Base-by-base conservation (phyloP, 176 grass and related monocot species). In the Poa annua region DNA sequence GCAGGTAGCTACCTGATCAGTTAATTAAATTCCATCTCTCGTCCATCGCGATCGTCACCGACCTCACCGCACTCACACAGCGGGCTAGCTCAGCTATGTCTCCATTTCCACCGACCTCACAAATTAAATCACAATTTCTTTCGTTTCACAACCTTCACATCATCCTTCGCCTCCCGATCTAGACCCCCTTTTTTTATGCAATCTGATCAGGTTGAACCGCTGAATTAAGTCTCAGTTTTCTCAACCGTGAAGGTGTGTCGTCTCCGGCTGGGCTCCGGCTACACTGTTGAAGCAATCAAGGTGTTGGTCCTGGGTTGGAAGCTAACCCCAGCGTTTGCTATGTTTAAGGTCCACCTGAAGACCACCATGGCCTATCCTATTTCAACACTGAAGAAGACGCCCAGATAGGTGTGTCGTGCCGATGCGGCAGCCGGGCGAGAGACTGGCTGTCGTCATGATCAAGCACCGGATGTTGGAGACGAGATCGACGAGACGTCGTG, bases 381-480 rank as follows among this genome's bases (percentile, higher is more conserved):
- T 36, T 36, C 35, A 36, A 36, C 35, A 36, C 5, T 36, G 35
- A 5, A 36, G 35, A 5, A 36, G 35, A 36, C 35, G 35, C 35
- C 35, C 35, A 41, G 41, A 60, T 7, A 35, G 11, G 50, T 51
- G 29, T 38, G 75, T 55, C n/a, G 68, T 19, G 19, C 20, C 60
- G 52, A 7, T 11, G 17, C 39, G 8, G 41, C 1, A 55, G 57
- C 57, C 11, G 57, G 34, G 3, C 15, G 35, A 36, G 52, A 33
- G 81, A 66, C 76, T 14, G 66, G 69, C 67, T 74, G 86, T 16
- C 78, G 12, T 53, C 82, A 62, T 11, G 41, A 29, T 29, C 29
- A 29, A 2, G 29, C 29, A 1, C 29, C 29, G 29, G 71, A 8
- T 39, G 67, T 13, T 67, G 64, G 34, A 67, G 65, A 68, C 6